Evolutionary conservation across 169 alveolate species (phyloP), one percentile per base, ranked within the genome.

Genomic region (Toxoplasma gondii): DNA sequence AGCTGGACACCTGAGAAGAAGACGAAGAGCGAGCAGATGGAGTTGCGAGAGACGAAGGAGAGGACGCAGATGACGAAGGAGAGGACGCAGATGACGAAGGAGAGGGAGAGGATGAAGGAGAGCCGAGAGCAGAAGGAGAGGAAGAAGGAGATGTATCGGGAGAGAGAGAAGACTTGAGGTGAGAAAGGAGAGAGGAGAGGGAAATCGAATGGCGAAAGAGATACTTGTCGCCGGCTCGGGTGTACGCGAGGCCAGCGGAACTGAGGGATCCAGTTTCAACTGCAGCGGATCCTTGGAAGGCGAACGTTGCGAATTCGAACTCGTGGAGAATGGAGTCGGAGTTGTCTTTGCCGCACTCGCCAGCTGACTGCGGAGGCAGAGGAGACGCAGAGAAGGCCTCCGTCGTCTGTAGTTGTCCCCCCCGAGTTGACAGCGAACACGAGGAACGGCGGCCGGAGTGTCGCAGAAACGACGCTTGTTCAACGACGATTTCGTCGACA

Each of bases 211-310:
- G 90, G 5, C 90, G n/a, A 31, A 82, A 82, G 67, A 82, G 69
- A 31, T 82, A 43, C 53, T 38, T 43, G 90, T 82, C 90, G 9
- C 41, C 67, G 24, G 69, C 64, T 36, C 90, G 53, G 19, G 69
- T 24, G 64, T 31, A 82, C 31, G 41, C 64, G 38, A 82, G 41
- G 38, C 90, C 90, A 0, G n/a, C 67, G 36, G 69, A 17, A 67
- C 90, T 82, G 19, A 82, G 64, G 22, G 49, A 36, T 5, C 90
- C 90, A 16, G 64, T 44, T 43, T 82, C 90, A 34, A 82, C 90
- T 22, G 90, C 69, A 1, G 90, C 90, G 39, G 44, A 0, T 22
- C 90, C 90, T 49, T 4, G 44, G 41, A 82, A 82, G n/a, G 34
- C 5, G 69, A 82, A 43, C 17, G 90, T 82, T 19, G 67, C 67